Evolutionary conservation across 352 stramenopile genomes (phyloP).

Genomic region (Phytophthora pluvialis): DNA sequence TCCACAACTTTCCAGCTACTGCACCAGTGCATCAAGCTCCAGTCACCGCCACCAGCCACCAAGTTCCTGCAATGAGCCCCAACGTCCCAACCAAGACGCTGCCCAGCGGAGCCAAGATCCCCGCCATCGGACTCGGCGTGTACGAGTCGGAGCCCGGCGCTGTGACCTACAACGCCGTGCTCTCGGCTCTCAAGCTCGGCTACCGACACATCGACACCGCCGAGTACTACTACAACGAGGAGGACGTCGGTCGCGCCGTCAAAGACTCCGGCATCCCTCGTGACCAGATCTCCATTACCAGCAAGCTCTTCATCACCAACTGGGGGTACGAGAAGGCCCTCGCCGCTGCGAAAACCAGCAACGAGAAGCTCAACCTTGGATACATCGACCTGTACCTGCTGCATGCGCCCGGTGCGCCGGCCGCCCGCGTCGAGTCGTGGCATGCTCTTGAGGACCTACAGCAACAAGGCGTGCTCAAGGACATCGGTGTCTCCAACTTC

Average conservation of each 20-base stretch:
- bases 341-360: constrained; percentile 48
- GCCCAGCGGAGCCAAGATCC: constrained; percentile 54
- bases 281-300: constrained; percentile 85
- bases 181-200: constrained; percentile 63
- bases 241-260: constrained; percentile 75
- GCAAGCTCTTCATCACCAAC: constrained; percentile 66
- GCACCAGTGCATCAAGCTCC: background rate
- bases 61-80: constrained; percentile 6
- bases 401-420: constrained; percentile 59
- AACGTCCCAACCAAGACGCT: constrained; percentile 44
- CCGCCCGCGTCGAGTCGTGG: constrained; percentile 52
- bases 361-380: constrained; percentile 61
- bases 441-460: constrained; percentile 58
- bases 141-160: constrained; percentile 52
- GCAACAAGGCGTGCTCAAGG: constrained; percentile 59
- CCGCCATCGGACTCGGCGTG: constrained; percentile 60
- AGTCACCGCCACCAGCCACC: background rate
- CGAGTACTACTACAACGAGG: constrained; percentile 88
- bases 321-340: constrained; percentile 81
- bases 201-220: constrained; percentile 92
- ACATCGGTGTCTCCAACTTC: constrained; percentile 93
- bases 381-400: constrained; percentile 88
- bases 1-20: constrained; percentile 10
- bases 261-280: constrained; percentile 73
- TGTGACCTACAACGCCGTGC: constrained; percentile 65